phyloP scores from a whole-genome alignment of 2,329 filamentous ascomycete species.

The Ophiostoma ips region DNA sequence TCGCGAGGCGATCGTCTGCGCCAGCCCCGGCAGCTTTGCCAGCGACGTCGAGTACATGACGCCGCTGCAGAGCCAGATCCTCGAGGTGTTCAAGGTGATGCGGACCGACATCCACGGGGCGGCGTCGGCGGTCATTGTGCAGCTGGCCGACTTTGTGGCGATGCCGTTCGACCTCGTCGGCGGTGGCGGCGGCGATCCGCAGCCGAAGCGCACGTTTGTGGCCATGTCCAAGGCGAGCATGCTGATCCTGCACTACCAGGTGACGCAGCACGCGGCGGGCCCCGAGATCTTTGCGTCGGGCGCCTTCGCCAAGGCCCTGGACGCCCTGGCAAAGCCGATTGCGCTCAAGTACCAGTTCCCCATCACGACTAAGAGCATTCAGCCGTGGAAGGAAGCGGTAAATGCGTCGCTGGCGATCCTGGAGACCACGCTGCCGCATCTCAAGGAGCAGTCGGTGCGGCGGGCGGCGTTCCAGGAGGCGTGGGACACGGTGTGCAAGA shows the following conservation, averaged over 20 bases:
- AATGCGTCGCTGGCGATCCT: slow-evolving; percentile 55
- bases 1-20: slow-evolving; percentile 55
- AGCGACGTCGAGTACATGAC: slow-evolving; percentile 62
- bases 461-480: slow-evolving; percentile 37
- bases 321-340: slow-evolving; percentile 56
- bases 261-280: slow-evolving; percentile 45
- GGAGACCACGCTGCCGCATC: slow-evolving; percentile 46
- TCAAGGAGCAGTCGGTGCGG: slow-evolving; percentile 36
- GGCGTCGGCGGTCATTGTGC: slow-evolving; percentile 51
- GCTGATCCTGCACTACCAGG: slow-evolving; percentile 48
- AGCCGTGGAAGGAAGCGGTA: slow-evolving; percentile 72
- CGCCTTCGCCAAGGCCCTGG: slow-evolving; percentile 50
- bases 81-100: slow-evolving; percentile 54
- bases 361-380: slow-evolving; percentile 52
- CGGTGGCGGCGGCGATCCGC: slow-evolving; percentile 8
- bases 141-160: slow-evolving; percentile 56
- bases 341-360: slow-evolving; percentile 68
- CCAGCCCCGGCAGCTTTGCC: slow-evolving; percentile 52
- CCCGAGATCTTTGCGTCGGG: slow-evolving; percentile 56
- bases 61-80: slow-evolving; percentile 53
- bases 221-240: slow-evolving; percentile 79
- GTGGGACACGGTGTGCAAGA: slow-evolving; percentile 55
- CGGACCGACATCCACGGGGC: slow-evolving; percentile 51
- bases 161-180: slow-evolving; percentile 46
- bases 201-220: slow-evolving; percentile 61